These are phyloP conservation scores for Epichloe amarillans DNA, from an alignment of 2,329 filamentous ascomycete species.

Conservation along the genomic window DNA sequence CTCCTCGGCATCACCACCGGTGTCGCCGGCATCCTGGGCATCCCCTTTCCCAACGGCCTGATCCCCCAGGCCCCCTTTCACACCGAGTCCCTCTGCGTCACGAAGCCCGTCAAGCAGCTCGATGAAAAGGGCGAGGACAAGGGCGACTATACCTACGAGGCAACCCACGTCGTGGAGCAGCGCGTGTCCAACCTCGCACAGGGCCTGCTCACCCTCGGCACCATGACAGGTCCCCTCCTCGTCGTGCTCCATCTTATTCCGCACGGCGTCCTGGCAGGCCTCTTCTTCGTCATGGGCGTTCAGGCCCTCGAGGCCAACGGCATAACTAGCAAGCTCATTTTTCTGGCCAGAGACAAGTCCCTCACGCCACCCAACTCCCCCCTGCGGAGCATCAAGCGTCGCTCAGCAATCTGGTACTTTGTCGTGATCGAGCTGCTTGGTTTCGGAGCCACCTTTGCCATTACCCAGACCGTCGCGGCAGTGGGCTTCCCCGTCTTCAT, in stretches of 20 bases:
- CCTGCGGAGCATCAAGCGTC: constrained; percentile 48
- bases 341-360: constrained; percentile 48
- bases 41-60: constrained; percentile 67
- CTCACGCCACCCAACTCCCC: constrained; percentile 46
- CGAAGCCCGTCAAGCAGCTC: constrained; percentile 34
- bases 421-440: constrained; percentile 54
- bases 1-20: constrained; percentile 68
- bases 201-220: constrained; percentile 63
- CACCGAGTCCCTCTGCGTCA: constrained; percentile 66
- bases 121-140: constrained; percentile 43
- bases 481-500: constrained; percentile 72
- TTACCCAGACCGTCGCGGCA: constrained; percentile 71
- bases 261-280: constrained; percentile 63
- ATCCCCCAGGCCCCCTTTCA: constrained; percentile 78
- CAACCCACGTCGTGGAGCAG: constrained; percentile 61
- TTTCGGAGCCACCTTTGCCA: constrained; percentile 68
- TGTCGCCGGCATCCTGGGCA: constrained; percentile 59
- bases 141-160: constrained; percentile 37
- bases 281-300: constrained; percentile 78
- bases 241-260: constrained; percentile 65
- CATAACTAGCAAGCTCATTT: constrained; percentile 62
- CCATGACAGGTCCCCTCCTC: constrained; percentile 64
- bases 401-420: constrained; percentile 56
- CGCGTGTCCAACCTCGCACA: constrained; percentile 67
- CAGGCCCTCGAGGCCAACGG: constrained; percentile 66